Base-by-base conservation (phyloP, 1,284 basidiomycete genomes). In the Peniophora sp. region DNA sequence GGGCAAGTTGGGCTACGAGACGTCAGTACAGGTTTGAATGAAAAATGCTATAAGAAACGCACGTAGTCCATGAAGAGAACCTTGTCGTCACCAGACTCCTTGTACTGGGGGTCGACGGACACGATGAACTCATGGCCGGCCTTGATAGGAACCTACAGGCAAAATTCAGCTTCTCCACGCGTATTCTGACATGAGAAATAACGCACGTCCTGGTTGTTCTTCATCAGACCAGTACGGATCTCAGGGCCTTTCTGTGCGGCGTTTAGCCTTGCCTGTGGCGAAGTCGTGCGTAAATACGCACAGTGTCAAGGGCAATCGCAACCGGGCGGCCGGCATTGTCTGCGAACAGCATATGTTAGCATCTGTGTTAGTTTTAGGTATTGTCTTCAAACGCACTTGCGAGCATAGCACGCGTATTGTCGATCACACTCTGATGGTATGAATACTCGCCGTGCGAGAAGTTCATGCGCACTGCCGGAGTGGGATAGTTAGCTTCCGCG, bases 291-390 rank as follows among this genome's bases (percentile, higher is more conserved):
- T 18, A 47, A 39, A 15, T 32, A 24, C 36, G 63, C 55, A 92
- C 90, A 58, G 97, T 99, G 73, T 99, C 97, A 50, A 99, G 78
- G 61, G 97, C 97, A 64, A 99, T 98, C 50, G 97, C 97, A 47
- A 99, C 81, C 22, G 97, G 95, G 51, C 97, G 91, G 50, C 92
- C 92, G 51, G 82, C 81, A 60, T 83, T 78, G 58, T 69, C 81
- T 81, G 62, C 57, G 24, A 48, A 36, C 43, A 47, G 15, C 14
- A 20, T 32, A 5, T 12, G 27, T 32, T 12, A 32, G 27, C 27
- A 12, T 6, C 27, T 12, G 12, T 12, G 12, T 6, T 12, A 32
- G 27, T 32, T 12, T 6, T 12, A 32, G 12, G 12, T 32, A 32
- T 32, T 23, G 45, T 36, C 22, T 52, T 34, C n/a, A 15, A 35